phyloP scores from a whole-genome alignment of 441 rosid genomes.

The Aquilaria agallochum region DNA sequence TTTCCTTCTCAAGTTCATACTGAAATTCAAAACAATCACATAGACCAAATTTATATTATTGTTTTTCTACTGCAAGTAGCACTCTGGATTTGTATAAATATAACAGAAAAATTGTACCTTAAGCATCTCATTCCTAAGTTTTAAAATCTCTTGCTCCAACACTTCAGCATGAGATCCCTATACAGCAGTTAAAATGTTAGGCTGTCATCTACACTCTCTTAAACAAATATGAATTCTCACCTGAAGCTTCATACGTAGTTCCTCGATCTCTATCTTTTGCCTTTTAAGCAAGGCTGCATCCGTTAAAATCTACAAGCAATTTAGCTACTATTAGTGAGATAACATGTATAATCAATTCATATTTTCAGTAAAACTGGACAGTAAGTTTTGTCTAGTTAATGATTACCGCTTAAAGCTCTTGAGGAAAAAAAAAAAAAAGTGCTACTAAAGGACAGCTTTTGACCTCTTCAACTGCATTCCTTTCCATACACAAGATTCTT shows the following conservation, averaged over 20 bases:
- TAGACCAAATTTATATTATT: neutral
- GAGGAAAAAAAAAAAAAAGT: too few relatives aligned
- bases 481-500: too few relatives aligned
- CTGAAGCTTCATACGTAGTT: constrained; percentile 78
- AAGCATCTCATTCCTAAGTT: constrained; percentile 86
- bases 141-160: constrained; percentile 82
- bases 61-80: constrained; percentile 3
- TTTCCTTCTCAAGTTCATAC: constrained; percentile 88
- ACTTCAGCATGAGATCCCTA: constrained; percentile 91
- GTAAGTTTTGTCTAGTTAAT: neutral
- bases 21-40: constrained; percentile 23
- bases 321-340: constrained; percentile 21
- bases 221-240: constrained; percentile 29
- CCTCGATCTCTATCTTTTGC: constrained; percentile 94
- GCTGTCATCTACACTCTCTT: constrained; percentile 10
- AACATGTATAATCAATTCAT: too few relatives aligned
- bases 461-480: too few relatives aligned
- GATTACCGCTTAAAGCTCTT: neutral
- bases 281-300: constrained; percentile 92
- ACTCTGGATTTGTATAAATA: constrained; percentile 14
- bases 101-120: constrained; percentile 39
- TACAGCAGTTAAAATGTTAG: constrained; percentile 23
- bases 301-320: constrained; percentile 61
- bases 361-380: too few relatives aligned
- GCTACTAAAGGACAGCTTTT: too few relatives aligned